Evolutionary conservation across 495 filamentous ascomycete genomes (phyloP), one percentile per base, ranked within the genome.

Genomic region (Aspergillus indologenus): DNA sequence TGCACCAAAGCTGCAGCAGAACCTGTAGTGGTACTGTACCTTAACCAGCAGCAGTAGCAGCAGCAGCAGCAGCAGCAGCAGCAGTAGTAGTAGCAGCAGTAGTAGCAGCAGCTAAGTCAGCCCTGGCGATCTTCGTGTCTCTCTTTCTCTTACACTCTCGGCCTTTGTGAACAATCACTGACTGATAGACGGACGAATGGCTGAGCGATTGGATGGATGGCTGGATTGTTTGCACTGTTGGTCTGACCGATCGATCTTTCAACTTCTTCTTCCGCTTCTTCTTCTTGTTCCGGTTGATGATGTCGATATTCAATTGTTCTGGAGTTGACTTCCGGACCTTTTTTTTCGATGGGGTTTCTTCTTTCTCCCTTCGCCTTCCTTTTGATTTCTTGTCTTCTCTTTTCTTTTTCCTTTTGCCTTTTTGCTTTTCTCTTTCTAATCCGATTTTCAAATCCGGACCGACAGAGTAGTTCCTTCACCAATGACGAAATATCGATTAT

Each of bases 321-420:
- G 48, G 24, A 29, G 23, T 47, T 8, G 18, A 23, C 48, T 24
- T 51, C 23, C 17, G 18, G 20, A 3, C 20, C 34, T 29, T 47
- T 29, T 48, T n/a, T 48, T 57, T n/a, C n/a, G n/a, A n/a, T n/a
- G 19, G 2, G 7, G n/a, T 12, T 47, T n/a, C n/a, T 19, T 49
- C 5, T 55, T 21, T 40, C 49, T 55, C 47, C 49, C 47, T 53
- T 34, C 14, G 6, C 1, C 18, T 44, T 56, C 18, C 43, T 62
- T 44, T 31, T 61, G 20, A 40, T 53, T 57, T 60, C 44, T 34
- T 21, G 34, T 51, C 17, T 34, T 26, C 11, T 18, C 20, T 54
- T 59, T 55, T 54, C 42, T 20, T 21, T 26, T 56, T 15, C 23
- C 18, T 20, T 61, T 23, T 53, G 44, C 53, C 46, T 57, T 45